Percentiles rank a stretch among this genome's conserved stretches.
phyloP scores from a whole-genome alignment of 106 monocot species.

The Acorus gramineus region DNA sequence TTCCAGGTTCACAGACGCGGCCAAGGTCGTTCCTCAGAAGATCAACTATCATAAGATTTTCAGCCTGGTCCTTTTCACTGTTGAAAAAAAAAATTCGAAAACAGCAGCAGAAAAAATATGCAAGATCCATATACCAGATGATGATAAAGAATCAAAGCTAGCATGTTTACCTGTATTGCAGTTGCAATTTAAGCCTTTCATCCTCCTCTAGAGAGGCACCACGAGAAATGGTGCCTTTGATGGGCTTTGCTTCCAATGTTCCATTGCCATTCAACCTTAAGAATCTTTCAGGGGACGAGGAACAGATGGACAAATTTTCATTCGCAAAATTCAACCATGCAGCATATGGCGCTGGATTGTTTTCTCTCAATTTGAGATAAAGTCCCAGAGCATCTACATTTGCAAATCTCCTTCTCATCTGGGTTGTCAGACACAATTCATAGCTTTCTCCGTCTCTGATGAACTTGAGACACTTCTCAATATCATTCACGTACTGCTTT shows the following conservation, averaged over 20 bases:
- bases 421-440: constrained; percentile 91
- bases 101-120: background rate
- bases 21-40: constrained; percentile 90
- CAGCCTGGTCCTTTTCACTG: constrained; percentile 93
- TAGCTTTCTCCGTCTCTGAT: constrained; percentile 95
- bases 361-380: constrained; percentile 61
- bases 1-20: constrained; percentile 77
- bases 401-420: constrained; percentile 51
- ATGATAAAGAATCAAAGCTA: background rate
- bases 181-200: constrained; percentile 47
- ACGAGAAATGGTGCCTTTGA: constrained; percentile 88
- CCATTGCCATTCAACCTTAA: constrained; percentile 47
- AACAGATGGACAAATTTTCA: constrained; percentile 68
- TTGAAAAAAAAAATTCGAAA: constrained; percentile 7
- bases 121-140: background rate
- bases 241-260: constrained; percentile 88
- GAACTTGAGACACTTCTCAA: constrained; percentile 53
- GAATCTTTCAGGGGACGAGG: constrained; percentile 95
- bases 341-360: constrained; percentile 95
- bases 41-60: constrained; percentile 98
- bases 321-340: constrained; percentile 82
- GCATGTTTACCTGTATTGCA: constrained; percentile 57
- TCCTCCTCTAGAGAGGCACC: constrained; percentile 78
- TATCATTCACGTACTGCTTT: constrained; percentile 63
- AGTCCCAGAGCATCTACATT: constrained; percentile 39